phyloP scores from a whole-genome alignment of 805 yeast species.

The Ogataea paradorogensis region DNA sequence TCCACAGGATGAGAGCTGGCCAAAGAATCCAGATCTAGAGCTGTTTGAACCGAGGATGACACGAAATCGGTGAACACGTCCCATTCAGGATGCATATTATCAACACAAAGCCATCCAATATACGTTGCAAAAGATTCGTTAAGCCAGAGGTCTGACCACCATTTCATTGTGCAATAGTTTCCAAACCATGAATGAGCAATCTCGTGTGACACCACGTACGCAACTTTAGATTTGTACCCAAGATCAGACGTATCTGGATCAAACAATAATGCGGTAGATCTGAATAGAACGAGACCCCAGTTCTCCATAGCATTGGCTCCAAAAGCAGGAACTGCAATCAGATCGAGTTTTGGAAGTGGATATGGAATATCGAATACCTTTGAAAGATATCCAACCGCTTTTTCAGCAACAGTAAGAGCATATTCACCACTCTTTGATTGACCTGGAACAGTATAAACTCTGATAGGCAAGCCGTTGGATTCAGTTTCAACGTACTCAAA shows the following conservation, averaged over 20 bases:
- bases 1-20: slow-evolving; percentile 76
- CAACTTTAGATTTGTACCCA: slow-evolving; percentile 63
- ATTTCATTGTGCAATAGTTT: slow-evolving; percentile 82
- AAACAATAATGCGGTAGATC: slow-evolving; percentile 54
- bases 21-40: slow-evolving; percentile 54
- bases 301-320: slow-evolving; percentile 91
- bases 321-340: slow-evolving; percentile 75
- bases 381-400: slow-evolving; percentile 49
- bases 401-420: slow-evolving; percentile 47
- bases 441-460: slow-evolving; percentile 53
- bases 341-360: slow-evolving; percentile 80
- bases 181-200: slow-evolving; percentile 94
- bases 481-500: slow-evolving; percentile 50
- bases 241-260: slow-evolving; percentile 46
- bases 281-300: slow-evolving; percentile 78
- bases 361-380: slow-evolving; percentile 50
- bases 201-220: slow-evolving; percentile 82
- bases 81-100: slow-evolving; percentile 76
- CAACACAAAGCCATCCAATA: slow-evolving; percentile 71
- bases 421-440: slow-evolving; percentile 44
- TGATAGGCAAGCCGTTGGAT: slow-evolving; percentile 45
- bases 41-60: slow-evolving; percentile 48
- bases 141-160: slow-evolving; percentile 93
- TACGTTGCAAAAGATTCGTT: slow-evolving; percentile 91
- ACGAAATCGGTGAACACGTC: slow-evolving; percentile 61